Base-by-base conservation (phyloP, 148 eudicot genomes). In the Pharnaceum exiguum region DNA sequence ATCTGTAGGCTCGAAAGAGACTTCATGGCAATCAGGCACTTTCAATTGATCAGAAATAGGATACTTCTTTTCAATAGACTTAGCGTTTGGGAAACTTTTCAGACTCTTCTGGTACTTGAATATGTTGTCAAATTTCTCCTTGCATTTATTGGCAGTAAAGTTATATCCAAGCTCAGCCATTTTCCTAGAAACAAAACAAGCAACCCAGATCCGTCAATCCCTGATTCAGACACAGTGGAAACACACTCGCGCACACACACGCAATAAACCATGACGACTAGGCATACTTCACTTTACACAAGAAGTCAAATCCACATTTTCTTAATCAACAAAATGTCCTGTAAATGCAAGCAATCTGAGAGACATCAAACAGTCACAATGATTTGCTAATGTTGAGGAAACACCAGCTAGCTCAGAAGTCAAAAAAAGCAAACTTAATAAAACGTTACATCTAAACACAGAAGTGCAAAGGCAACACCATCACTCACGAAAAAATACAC, bases 91-190 rank as follows among this genome's bases (percentile, higher is more conserved):
- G 44, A 75, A 65, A 15, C 73, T 77, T 68, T 84, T 90, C 46
- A 83, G 80, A 72, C 97, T 77, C 67, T 65, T 84, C 68, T 90
- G 86, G 52, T 86, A 84, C 62, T 87, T 90, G 59, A 75, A 85
- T 30, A 90, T 71, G 74, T 90, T 90, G 69, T 90, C 95, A 27
- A 90, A 87, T 70, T 90, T 90, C 82, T 90, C 97, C 71, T 74
- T 87, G 77, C 97, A 87, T 68, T 90, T 90, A 71, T 82, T 85
- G 60, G 83, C 87, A 69, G 69, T 84, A 65, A 91, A 70, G 57
- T 69, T 51, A 72, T 78, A 78, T 54, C 97, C 97, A 64, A 78
- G 84, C 65, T 73, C 95, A 27, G 58, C 77, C 74, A 87, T 53
- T 82, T 73, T 87, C 82, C 95, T 90, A 65, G 42, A 70, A 76